These are phyloP conservation scores for Omphalotus olearius DNA, from an alignment of 1,284 basidiomycete genomes.

Conservation along the genomic window DNA sequence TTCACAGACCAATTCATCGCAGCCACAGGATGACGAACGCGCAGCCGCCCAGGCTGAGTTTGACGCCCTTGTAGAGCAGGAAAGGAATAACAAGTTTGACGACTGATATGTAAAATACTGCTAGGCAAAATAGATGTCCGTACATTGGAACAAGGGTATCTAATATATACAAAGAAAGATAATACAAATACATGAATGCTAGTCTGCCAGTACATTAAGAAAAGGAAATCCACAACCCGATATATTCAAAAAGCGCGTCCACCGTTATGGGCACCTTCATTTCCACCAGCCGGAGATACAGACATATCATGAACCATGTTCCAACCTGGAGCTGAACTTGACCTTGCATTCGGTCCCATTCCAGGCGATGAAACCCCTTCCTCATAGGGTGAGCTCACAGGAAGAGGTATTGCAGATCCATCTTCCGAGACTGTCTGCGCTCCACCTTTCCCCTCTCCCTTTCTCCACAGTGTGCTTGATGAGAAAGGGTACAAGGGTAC, in stretches of 20 bases:
- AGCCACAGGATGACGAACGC: constrained; percentile 32
- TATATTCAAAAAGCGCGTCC: no score
- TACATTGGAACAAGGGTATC: neutral
- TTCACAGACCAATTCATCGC: constrained; percentile 9
- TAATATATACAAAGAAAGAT: neutral
- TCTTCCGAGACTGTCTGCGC: constrained; percentile 23
- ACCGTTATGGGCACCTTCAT: no score
- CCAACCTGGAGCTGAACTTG: neutral
- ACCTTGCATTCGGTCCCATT: neutral
- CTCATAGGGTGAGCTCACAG: constrained; percentile 30
- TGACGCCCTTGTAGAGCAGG: constrained; percentile 54
- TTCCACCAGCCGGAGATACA: neutral
- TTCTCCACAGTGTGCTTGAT: constrained; percentile 58
- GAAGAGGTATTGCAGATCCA: constrained; percentile 24
- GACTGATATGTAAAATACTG: neutral
- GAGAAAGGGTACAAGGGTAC: constrained; percentile 78
- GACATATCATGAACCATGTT: neutral
- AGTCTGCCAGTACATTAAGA: neutral
- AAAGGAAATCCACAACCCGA: no score
- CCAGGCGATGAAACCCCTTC: constrained; percentile 11
- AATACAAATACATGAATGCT: neutral
- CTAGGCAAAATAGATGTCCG: neutral
- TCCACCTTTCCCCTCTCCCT: constrained; percentile 28
- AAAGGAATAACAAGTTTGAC: constrained; percentile 33
- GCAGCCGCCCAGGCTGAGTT: constrained; percentile 49